A percentile compares a stretch with the other conserved stretches of the same genome.
These are phyloP conservation scores for Hypoxylon sp. DNA, from an alignment of 2,329 filamentous ascomycete species.

Conservation along the genomic window DNA sequence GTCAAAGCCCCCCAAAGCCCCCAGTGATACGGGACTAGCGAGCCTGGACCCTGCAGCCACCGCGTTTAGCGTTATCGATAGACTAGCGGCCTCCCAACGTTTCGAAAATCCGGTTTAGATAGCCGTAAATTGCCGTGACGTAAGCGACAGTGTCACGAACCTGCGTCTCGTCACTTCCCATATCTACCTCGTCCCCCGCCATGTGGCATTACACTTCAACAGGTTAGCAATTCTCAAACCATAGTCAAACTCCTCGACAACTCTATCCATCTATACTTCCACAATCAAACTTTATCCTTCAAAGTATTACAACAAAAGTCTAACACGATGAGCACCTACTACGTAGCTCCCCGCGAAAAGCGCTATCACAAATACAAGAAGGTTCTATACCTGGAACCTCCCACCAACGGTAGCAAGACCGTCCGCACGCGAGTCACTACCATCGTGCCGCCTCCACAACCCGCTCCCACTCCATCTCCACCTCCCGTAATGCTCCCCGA, in stretches of 20 bases:
- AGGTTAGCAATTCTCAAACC: constrained; percentile 43
- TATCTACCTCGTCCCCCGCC: constrained; percentile 44
- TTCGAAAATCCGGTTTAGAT: constrained; percentile 44
- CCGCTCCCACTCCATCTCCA: constrained; percentile 51
- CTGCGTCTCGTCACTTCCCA: constrained; percentile 26
- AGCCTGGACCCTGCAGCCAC: constrained; percentile 29
- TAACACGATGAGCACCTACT: constrained; percentile 52
- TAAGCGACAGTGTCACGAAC: constrained; percentile 40
- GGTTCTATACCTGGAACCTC: constrained; percentile 58
- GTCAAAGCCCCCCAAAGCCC: constrained; percentile 9
- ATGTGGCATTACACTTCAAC: constrained; percentile 52
- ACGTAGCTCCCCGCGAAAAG: constrained; percentile 52
- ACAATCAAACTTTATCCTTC: constrained; percentile 12
- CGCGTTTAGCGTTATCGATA: constrained; percentile 41
- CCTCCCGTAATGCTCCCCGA: constrained; percentile 38
- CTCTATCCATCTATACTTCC: constrained; percentile 14
- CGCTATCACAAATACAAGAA: constrained; percentile 57
- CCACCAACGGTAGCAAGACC: constrained; percentile 54
- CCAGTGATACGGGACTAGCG: constrained; percentile 15
- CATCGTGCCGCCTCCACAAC: constrained; percentile 51
- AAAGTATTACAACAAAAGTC: constrained; percentile 24
- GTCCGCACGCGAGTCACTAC: constrained; percentile 56
- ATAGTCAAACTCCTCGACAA: constrained; percentile 3
- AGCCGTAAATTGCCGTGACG: constrained; percentile 38
- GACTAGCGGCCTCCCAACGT: constrained; percentile 16